Evolutionary conservation across 1,139 yeast species (phyloP), one percentile per base, ranked within the genome.

Genomic region (Suhomyces bribrorum): DNA sequence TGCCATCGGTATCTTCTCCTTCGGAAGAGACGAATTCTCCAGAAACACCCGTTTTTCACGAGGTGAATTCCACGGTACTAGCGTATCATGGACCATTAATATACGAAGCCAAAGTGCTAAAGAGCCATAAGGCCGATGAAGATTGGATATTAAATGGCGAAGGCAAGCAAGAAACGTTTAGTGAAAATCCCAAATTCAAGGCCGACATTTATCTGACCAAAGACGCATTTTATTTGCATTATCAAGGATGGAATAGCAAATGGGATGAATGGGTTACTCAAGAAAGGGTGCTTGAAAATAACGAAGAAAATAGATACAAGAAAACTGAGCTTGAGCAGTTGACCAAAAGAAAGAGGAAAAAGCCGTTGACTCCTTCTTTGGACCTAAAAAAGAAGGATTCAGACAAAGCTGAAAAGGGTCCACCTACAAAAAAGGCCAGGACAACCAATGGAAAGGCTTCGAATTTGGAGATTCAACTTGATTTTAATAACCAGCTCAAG

Each of bases 211-310:
- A 75, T 26, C 53, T 52, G 25, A 60, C 58, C 20, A 53, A 64
- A 37, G 59, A 67, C 40, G 73, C 81, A 40, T 90, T 79, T 60
- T 82, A 71, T 48, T 79, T 92, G 7, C 98, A 92, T 57, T 92
- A 92, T 62, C 86, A 83, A 53, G 97, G 98, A 2, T 92, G 98
- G 98, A 92, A 89, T 54, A 64, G 83, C 14, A 83, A 90, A 46
- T 90, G 97, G 97, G 97, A 92, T 58, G 98, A 92, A 59, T 92
- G 98, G 98, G 95, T 92, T 1, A 75, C 79, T 1, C 62, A 64
- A 7, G 83, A 79, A 35, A 68, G 97, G 29, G 75, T 90, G 8
- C 66, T 87, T 56, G 83, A 79, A 47, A 72, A 74, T 56, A 86
- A 75, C 36, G 84, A 81, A 30, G 95, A 83, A 48, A 89, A 86